Base-by-base conservation (phyloP, 2,329 filamentous ascomycete genomes). In the Cladosporium halotolerans region DNA sequence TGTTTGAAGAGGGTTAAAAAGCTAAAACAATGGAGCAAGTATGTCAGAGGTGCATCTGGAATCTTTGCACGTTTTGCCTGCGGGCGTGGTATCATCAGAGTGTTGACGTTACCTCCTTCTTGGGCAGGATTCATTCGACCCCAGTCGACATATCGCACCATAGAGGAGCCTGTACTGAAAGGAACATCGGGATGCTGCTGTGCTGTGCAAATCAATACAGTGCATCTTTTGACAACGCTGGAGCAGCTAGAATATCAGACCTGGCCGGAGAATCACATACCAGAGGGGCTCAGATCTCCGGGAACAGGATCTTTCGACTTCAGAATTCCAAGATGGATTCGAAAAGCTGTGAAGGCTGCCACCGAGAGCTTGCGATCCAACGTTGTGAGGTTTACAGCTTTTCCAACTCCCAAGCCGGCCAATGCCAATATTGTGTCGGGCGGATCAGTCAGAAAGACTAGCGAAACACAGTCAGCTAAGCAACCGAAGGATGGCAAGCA, bases 81-180 rank as follows among this genome's bases (percentile, higher is more conserved):
- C 23, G 33, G 5, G 23, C 46, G 23, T 34, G 28, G 38, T 49
- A 42, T 49, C 23, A 38, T 49, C 46, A 49, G 46, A 49, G 28
- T 49, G 4, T 42, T 49, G 14, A 49, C 46, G 2, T 41, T 49
- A 14, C 33, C 34, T 47, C 34, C 45, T 31, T 39, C 34, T 28
- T 47, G 13, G 33, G 45, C 19, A 47, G 45, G 11, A 0, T 47
- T 40, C 19, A 39, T 47, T 41, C 39, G 39, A 31, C 34, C 45
- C 1, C 3, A 13, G 10, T 47, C 45, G 13, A 39, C 45, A 19
- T 47, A 47, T 47, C 45, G 33, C 13, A 47, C 2, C 16, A 32
- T 32, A 47, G 45, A 47, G 4, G 46, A 49, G 38, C 46, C 46
- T 28, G 28, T 49, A n/a, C 38, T 49, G 23, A 34, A 49, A 49